Conservation (phyloP, 345 rosid species). For the Rubroshorea leprosula region DNA sequence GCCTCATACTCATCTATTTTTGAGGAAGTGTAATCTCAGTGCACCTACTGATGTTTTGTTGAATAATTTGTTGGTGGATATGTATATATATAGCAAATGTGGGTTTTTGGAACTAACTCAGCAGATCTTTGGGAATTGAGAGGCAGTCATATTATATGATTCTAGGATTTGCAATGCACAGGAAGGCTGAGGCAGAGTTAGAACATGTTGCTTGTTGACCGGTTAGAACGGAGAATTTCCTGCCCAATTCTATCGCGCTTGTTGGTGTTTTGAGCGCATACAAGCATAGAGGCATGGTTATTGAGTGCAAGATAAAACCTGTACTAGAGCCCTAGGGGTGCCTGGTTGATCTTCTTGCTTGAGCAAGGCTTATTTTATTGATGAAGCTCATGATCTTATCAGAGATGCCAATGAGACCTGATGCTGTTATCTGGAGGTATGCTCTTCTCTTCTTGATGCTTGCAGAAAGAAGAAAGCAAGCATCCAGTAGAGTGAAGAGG, state of each 20-base stretch:
- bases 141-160: constrained; percentile 75
- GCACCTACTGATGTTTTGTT: constrained; percentile 43
- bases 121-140: constrained; percentile 53
- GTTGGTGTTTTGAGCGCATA: constrained; percentile 66
- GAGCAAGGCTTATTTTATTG: constrained; percentile 60
- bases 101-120: constrained; percentile 53
- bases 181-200: constrained; percentile 44
- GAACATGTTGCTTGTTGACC: constrained; percentile 40
- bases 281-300: constrained; percentile 61
- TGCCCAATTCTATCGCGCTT: constrained; percentile 59
- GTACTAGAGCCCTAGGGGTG: constrained; percentile 77
- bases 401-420: constrained; percentile 70
- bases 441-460: constrained; percentile 78
- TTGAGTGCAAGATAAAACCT: constrained; percentile 54
- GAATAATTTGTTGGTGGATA: constrained; percentile 59
- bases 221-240: constrained; percentile 27
- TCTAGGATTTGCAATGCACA: constrained; percentile 72
- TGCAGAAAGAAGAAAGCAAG: constrained; percentile 58
- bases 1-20: constrained; percentile 61
- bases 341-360: constrained; percentile 63
- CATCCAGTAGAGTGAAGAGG: constrained; percentile 56
- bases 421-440: constrained; percentile 80
- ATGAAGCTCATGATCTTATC: constrained; percentile 54
- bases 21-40: constrained; percentile 30
- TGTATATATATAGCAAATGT: constrained; percentile 90